Base-by-base conservation (phyloP, 805 yeast species). In the Candida boleticola region DNA sequence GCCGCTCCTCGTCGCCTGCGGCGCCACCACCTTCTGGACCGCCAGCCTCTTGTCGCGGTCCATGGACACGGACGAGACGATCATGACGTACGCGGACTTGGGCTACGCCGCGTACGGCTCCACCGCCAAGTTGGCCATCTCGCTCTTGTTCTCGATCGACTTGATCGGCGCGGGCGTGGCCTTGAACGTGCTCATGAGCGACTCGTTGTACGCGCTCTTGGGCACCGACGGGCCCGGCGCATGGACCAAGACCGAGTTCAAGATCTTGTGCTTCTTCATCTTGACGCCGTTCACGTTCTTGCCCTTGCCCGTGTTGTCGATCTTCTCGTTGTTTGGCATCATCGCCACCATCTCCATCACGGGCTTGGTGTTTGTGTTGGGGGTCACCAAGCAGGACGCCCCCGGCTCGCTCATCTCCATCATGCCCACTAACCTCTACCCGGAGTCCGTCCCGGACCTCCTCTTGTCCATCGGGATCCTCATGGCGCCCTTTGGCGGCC, bases 91-190 rank as follows among this genome's bases (percentile, higher is more conserved):
- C 60, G 95, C 96, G 0, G 97, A 89, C 64, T 71, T 89, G 37
- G 95, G 95, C 3, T 83, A 79, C 53, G 86, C 88, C n/a, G 85
- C 90, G 0, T 88, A 83, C 56, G 96, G 96, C 1, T 68, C 84
- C 2, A 70, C 69, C 25, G 95, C 93, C 2, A 76, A 95, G 53
- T 69, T 86, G 3, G 59, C 84, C 27, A 85, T 89, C 25, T 85
- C 95, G 2, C 50, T 82, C 11, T 55, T 89, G 11, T 89, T 89
- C 56, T 82, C 92, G 0, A 51, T 86, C 32, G 97, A 89, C 54
- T 70, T 89, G 34, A 51, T 85, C 43, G 96, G 92, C 2, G 83
- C 85, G 34, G 90, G 95, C 14, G 90, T 89, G 9, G 78, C 96
- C 0, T 68, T 89, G 46, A 77, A 86, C 37, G 87, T 89, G 18